Percentiles rank a stretch among this genome's conserved stretches.
Evolutionary conservation across 2,329 filamentous ascomycete genomes (phyloP).

Genomic region (Gyromitra esculenta): DNA sequence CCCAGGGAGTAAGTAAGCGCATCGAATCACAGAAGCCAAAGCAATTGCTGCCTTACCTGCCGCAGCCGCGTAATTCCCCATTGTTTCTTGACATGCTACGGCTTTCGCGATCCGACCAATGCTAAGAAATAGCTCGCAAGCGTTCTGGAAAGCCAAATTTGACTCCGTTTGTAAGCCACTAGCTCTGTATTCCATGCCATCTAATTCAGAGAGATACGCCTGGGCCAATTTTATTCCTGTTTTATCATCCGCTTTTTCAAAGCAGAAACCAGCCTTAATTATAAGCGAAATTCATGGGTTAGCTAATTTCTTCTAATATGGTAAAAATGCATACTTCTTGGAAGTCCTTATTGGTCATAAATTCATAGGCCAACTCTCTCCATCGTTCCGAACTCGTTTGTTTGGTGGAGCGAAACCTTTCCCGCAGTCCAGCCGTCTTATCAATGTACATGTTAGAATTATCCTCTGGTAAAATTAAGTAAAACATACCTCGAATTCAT

Average conservation of each 20-base stretch:
- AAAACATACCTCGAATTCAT: constrained; percentile 46
- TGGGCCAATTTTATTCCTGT: constrained; percentile 22
- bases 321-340: constrained; percentile 44
- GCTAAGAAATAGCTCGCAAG: constrained; percentile 38
- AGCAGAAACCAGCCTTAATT: constrained; percentile 39
- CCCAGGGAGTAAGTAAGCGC: constrained; percentile 1
- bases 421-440: constrained; percentile 23
- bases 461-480: constrained; percentile 30
- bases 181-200: constrained; percentile 32
- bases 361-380: constrained; percentile 54
- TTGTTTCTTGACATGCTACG: constrained; percentile 19
- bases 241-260: constrained; percentile 41
- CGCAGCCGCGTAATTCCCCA: constrained; percentile 22
- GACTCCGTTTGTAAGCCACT: constrained; percentile 29
- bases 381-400: constrained; percentile 55
- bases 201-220: constrained; percentile 43
- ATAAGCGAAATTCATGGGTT: background rate
- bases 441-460: constrained; percentile 39
- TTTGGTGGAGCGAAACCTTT: constrained; percentile 51
- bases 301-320: background rate
- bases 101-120: constrained; percentile 37
- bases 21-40: background rate
- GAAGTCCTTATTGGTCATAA: constrained; percentile 56
- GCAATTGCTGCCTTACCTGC: constrained; percentile 8
- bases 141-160: constrained; percentile 34